Evolutionary conservation across 108 stramenopile species (phyloP), one percentile per base, ranked within the genome.

Genomic region (Schizochytrium sp.): DNA sequence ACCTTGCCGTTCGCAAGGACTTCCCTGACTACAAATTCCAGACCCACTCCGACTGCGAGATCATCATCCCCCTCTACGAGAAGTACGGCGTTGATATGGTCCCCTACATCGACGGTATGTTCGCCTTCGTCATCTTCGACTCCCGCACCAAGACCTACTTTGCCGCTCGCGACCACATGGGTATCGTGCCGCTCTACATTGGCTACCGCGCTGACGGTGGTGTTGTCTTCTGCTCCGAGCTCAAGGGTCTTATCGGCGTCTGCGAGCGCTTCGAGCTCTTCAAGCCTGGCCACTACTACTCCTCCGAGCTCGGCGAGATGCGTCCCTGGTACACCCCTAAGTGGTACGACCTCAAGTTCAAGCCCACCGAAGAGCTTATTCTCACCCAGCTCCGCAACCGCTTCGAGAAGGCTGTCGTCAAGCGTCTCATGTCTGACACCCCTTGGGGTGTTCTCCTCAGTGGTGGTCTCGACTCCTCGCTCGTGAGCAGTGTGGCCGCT

Each of bases 361-460:
- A 46, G 72, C 93, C 92, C n/a, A 90, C 90, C 46, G 44, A 60
- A 55, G 59, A 44, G 5, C 88, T 91, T 41, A 89, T 92, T 57
- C 60, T 88, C 40, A 56, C 42, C 2, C 46, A 87, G 57, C 92
- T 98, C 3, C 95, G 97, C 40, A 94, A 95, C 46, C 92, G 96
- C 50, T 98, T 99, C 93, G 97, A 97, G 90, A 94, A 95, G 61
- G 95, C 98, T 57, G 98, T 99, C 72, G 94, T 92, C 41, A 93
- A 97, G 61, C 96, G 98, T 73, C 98, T 98, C 97, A 99, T 99
- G 98, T 96, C 96, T 60, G 98, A 99, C 92, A 97, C 98, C n/a
- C 97, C 97, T 47, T 98, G 97, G 97, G 98, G 98, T 58, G 97
- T 99, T 57, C 96, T 99, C 72, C 95, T 99, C 61, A 96, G 95